Conservation (phyloP, 768 basidiomycete genomes). For the Hygrocybe coccinea region DNA sequence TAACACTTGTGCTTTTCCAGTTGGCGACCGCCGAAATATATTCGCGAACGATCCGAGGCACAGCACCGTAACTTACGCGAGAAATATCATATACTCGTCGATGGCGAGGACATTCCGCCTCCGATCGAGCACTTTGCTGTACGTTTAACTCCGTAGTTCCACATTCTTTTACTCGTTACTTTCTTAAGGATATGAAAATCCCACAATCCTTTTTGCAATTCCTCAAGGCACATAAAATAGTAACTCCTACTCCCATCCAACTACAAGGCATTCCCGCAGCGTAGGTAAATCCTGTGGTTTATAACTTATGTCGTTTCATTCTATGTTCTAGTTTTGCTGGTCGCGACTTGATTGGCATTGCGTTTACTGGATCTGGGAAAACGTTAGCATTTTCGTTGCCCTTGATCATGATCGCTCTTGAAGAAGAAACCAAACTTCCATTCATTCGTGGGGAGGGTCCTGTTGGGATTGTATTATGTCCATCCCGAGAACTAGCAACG, state of each 20-base stretch:
- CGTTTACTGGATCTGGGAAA: slow-evolving; percentile 98
- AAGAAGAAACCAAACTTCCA: slow-evolving; percentile 87
- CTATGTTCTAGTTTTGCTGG: slow-evolving; percentile 70
- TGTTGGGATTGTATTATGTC: slow-evolving; percentile 93
- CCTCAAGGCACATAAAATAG: slow-evolving; percentile 81
- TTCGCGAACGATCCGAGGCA: slow-evolving; percentile 64
- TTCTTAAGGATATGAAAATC: slow-evolving; percentile 94
- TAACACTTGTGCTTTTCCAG: slow-evolving; percentile 36
- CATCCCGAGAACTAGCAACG: slow-evolving; percentile 91
- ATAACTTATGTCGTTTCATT: slow-evolving; percentile 14
- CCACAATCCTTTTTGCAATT: slow-evolving; percentile 78
- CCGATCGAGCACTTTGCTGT: slow-evolving; percentile 88
- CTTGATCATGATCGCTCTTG: slow-evolving; percentile 90
- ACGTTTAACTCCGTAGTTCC: not conserved
- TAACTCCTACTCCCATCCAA: slow-evolving; percentile 90
- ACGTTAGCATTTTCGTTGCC: slow-evolving; percentile 99
- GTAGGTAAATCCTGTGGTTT: slow-evolving; percentile 41
- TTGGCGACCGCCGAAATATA: slow-evolving; percentile 84
- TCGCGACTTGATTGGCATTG: slow-evolving; percentile 97
- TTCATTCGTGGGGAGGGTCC: slow-evolving; percentile 94
- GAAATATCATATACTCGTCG: slow-evolving; percentile 91
- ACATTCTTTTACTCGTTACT: slow-evolving; percentile 6
- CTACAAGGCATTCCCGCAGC: slow-evolving; percentile 95
- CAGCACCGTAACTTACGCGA: slow-evolving; percentile 75
- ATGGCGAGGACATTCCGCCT: slow-evolving; percentile 89